Percentiles rank a stretch among this genome's conserved stretches.
These are phyloP conservation scores for Fusarium veterinarium DNA, from an alignment of 2,329 filamentous ascomycete genomes.

Conservation along the genomic window DNA sequence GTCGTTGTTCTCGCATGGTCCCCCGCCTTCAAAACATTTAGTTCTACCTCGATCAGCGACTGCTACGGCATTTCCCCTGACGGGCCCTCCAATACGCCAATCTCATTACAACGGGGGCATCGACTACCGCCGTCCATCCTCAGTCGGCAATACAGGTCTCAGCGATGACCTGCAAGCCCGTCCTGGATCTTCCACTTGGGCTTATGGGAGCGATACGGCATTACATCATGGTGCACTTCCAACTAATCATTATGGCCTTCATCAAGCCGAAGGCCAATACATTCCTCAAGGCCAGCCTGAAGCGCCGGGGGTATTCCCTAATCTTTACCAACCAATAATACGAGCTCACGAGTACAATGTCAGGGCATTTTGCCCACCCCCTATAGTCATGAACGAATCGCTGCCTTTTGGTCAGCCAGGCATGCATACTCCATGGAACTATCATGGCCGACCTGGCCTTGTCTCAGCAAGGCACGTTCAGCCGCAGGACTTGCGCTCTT, in stretches of 20 bases:
- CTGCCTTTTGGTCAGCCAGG: constrained; percentile 47
- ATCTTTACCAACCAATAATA: constrained; percentile 48
- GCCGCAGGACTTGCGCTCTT: constrained; percentile 21
- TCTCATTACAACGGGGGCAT: constrained; percentile 22
- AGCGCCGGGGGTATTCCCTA: constrained; percentile 31
- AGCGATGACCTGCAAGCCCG: constrained; percentile 28
- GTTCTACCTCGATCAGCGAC: constrained; percentile 69
- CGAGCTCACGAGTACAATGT: constrained; percentile 53
- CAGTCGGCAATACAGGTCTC: constrained; percentile 22
- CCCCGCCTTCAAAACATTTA: constrained; percentile 85
- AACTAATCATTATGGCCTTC: constrained; percentile 21
- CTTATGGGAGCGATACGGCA: constrained; percentile 21
- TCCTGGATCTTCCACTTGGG: constrained; percentile 28
- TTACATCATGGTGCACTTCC: constrained; percentile 27
- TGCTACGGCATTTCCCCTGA: constrained; percentile 29
- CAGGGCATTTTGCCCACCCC: constrained; percentile 53
- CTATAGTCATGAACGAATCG: constrained; percentile 47
- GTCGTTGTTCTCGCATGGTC: constrained; percentile 76
- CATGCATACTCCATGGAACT: constrained; percentile 42
- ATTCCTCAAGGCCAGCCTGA: constrained; percentile 30
- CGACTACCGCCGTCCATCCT: constrained; percentile 24
- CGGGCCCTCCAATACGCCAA: constrained; percentile 23
- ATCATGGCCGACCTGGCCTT: constrained; percentile 15
- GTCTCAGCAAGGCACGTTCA: constrained; percentile 22
- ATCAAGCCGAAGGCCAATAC: constrained; percentile 26